Evolutionary conservation across 2,329 filamentous ascomycete species (phyloP), one percentile per base, ranked within the genome.

Genomic region (Trichoderma cornu-damae): DNA sequence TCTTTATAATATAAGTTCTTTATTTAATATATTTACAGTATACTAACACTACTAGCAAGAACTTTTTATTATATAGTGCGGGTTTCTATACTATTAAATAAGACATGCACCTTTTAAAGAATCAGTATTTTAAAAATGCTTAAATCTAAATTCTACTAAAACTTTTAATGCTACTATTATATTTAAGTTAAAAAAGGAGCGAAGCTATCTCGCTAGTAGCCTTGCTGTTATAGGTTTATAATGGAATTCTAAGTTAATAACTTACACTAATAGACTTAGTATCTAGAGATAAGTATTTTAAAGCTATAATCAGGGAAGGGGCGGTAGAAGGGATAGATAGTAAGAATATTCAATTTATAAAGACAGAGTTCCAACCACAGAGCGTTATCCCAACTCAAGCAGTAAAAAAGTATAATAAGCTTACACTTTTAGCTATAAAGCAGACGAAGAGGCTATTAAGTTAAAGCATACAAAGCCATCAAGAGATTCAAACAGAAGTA

Each of bases 11-110:
- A n/a, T 60, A 46, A 8, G 54, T 34, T 47, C 34, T 9, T 11
- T n/a, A 8, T 8, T 14, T 4, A 9, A 4, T 18, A 32, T 43
- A 32, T n/a, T 11, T 16, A 5, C n/a, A 26, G 6, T 7, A 22
- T 20, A 18, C 11, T 28, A 18, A 32, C 6, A 24, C 6, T 58
- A 30, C 24, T n/a, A 40, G 20, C 20, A 60, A 42, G 43, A 60
- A 38, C 28, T 60, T 1, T 38, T 60, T 48, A 16, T 60, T 7
- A 16, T 60, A 11, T 60, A 8, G 48, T 60, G 28, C 11, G 30
- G 48, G 12, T 60, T 58, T 50, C 49, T 30, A 35, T 9, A 16
- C 1, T 16, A 22, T 40, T 12, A 30, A 12, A 44, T 6, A 3
- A 38, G 52, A 28, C 37, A 46, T n/a, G 32, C 30, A 12, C 52